Percentiles rank a stretch among this genome's conserved stretches.
Conservation (phyloP, 2,329 filamentous ascomycete species). For the Aspergillus neotritici region DNA sequence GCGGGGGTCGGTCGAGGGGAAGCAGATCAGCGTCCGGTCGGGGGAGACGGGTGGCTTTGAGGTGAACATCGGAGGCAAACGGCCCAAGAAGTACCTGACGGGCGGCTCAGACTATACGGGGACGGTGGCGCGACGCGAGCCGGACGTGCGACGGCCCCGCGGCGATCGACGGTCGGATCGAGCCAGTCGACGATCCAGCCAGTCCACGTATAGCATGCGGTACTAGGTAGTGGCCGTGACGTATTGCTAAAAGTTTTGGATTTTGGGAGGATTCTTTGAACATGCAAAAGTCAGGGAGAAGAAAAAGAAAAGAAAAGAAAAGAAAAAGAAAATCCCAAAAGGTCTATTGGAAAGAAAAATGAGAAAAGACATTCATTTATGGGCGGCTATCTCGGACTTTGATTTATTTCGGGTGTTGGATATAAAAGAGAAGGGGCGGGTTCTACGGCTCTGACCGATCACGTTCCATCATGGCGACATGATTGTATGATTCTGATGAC, state of each 20-base stretch:
- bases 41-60: slow-evolving; percentile 35
- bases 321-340: neutral
- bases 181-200: slow-evolving; percentile 33
- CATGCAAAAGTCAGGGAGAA: slow-evolving; percentile 3
- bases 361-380: slow-evolving; percentile 12
- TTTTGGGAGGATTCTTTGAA: slow-evolving; percentile 1
- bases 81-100: slow-evolving; percentile 34
- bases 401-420: slow-evolving; percentile 10
- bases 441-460: slow-evolving; percentile 15
- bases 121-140: slow-evolving; percentile 25
- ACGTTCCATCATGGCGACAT: slow-evolving; percentile 22
- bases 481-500: slow-evolving; percentile 26
- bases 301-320: slow-evolving; percentile 2
- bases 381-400: slow-evolving; percentile 17
- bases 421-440: slow-evolving; percentile 13
- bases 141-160: slow-evolving; percentile 30
- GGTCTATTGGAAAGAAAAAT: slow-evolving; percentile 13
- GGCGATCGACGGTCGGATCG: slow-evolving; percentile 34
- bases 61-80: slow-evolving; percentile 35
- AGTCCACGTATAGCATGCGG: slow-evolving; percentile 32
- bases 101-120: slow-evolving; percentile 32
- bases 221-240: slow-evolving; percentile 4
- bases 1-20: slow-evolving; percentile 32
- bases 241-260: neutral
- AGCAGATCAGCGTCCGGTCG: slow-evolving; percentile 36